phyloP scores from a whole-genome alignment of 352 stramenopile genomes.

The Globisporangium carolinianum region DNA sequence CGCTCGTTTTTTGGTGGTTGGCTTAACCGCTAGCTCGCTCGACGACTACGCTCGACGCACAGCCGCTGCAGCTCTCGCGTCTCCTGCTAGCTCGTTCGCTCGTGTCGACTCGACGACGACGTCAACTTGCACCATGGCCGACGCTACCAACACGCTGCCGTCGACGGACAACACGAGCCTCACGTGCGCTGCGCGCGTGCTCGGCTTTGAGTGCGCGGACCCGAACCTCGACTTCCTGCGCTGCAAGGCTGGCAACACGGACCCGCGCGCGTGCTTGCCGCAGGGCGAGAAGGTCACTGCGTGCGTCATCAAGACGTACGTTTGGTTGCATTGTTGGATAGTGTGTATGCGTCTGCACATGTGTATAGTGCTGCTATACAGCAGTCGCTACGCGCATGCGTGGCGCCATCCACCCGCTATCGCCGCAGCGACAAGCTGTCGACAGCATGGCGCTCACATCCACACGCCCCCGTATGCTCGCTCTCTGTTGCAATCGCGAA shows the following conservation, averaged over 20 bases:
- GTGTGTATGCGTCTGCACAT: not conserved
- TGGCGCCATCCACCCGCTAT: too few relatives aligned
- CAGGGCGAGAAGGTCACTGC: slow-evolving; percentile 86
- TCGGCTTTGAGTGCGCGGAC: slow-evolving; percentile 78
- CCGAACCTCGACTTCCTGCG: slow-evolving; percentile 81
- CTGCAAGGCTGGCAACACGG: slow-evolving; percentile 80
- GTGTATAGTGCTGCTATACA: not conserved
- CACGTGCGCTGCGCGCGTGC: slow-evolving; percentile 74
- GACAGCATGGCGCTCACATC: not conserved
- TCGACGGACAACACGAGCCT: slow-evolving; percentile 86
- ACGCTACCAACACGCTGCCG: slow-evolving; percentile 56
- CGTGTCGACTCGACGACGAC: slow-evolving; percentile 3
- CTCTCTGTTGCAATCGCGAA: not conserved
- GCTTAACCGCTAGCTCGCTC: not conserved
- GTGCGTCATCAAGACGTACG: slow-evolving; percentile 81
- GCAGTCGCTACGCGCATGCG: not conserved
- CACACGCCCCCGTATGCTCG: too few relatives aligned
- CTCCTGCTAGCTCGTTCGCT: not conserved
- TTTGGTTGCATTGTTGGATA: slow-evolving; percentile 3
- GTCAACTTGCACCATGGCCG: slow-evolving; percentile 24
- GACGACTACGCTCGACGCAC: slow-evolving; percentile 6
- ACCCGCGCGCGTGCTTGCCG: slow-evolving; percentile 72
- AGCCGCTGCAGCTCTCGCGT: not conserved
- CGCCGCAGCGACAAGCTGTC: too few relatives aligned
- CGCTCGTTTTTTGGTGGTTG: slow-evolving; percentile 1